These are phyloP conservation scores for Casuarina cunninghamiana DNA, from an alignment of 306 rosid species.

Conservation along the genomic window DNA sequence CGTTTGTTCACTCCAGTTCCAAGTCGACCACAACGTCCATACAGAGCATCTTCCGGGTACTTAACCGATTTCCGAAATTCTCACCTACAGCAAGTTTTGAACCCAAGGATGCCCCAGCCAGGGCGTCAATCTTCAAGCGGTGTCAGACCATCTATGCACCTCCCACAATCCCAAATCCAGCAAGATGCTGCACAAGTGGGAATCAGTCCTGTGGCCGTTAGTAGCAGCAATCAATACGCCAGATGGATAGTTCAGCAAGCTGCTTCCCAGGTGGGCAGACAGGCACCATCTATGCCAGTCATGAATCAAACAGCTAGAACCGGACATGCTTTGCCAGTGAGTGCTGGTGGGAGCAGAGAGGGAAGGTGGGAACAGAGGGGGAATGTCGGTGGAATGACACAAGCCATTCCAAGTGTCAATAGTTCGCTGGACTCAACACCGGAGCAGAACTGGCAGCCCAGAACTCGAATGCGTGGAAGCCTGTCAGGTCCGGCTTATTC, in stretches of 20 bases:
- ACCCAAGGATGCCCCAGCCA: slow-evolving; percentile 30
- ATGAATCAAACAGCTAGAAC: slow-evolving; percentile 45
- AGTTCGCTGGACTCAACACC: slow-evolving; percentile 30
- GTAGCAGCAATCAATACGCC: slow-evolving; percentile 35
- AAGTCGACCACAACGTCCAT: slow-evolving; percentile 38
- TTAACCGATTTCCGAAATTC: slow-evolving; percentile 41
- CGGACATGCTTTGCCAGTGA: slow-evolving; percentile 27
- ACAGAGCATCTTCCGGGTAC: slow-evolving; percentile 20
- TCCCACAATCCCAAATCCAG: slow-evolving; percentile 31
- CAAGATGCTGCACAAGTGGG: slow-evolving; percentile 48
- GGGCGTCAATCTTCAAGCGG: slow-evolving; percentile 29
- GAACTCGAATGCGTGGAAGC: slow-evolving; percentile 87
- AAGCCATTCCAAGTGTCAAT: slow-evolving; percentile 45
- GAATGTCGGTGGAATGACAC: slow-evolving; percentile 35
- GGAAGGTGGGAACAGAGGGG: slow-evolving; percentile 46
- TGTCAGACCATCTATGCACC: slow-evolving; percentile 24
- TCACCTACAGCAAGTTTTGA: slow-evolving; percentile 65
- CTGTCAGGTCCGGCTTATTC: slow-evolving; percentile 47
- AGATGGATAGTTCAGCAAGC: slow-evolving; percentile 28
- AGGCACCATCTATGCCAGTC: slow-evolving; percentile 31
- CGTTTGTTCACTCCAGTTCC: slow-evolving; percentile 24
- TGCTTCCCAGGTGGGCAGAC: slow-evolving; percentile 34
- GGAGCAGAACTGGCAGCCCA: slow-evolving; percentile 65
- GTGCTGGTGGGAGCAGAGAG: slow-evolving; percentile 30
- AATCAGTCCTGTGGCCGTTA: slow-evolving; percentile 35